A percentile compares a stretch with the other conserved stretches of the same genome.
These are phyloP conservation scores for Cutaneotrichosporon mucoides DNA, from an alignment of 1,284 basidiomycete genomes.

Conservation along the genomic window DNA sequence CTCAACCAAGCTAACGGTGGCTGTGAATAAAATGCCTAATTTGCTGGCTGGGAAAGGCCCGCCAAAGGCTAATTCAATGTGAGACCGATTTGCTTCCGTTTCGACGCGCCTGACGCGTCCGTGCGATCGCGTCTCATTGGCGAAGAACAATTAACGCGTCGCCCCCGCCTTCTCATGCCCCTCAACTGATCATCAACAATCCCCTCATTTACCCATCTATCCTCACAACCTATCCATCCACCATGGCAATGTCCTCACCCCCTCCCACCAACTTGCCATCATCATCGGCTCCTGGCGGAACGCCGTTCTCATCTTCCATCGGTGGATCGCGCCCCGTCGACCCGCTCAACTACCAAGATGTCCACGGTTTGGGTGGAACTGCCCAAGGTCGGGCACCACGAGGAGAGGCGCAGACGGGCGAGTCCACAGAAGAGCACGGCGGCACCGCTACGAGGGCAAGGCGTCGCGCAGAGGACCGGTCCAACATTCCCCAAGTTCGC, in stretches of 20 bases:
- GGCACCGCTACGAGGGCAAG: neutral
- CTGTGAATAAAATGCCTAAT: no score
- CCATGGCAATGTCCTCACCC: slow-evolving; percentile 30
- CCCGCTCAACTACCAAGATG: slow-evolving; percentile 40
- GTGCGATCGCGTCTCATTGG: neutral
- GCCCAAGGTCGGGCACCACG: slow-evolving; percentile 4
- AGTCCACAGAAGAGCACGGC: slow-evolving; percentile 5
- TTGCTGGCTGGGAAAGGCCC: no score
- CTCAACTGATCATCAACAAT: no score
- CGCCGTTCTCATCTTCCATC: slow-evolving; percentile 29
- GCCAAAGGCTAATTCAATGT: neutral
- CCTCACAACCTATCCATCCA: neutral
- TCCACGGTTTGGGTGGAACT: slow-evolving; percentile 39
- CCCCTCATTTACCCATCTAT: neutral
- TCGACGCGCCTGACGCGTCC: no score
- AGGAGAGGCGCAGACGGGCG: slow-evolving; percentile 11
- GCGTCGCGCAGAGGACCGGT: slow-evolving; percentile 41
- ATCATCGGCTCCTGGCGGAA: slow-evolving; percentile 30
- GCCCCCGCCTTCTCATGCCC: neutral
- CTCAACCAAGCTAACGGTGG: no score
- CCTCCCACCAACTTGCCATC: slow-evolving; percentile 32
- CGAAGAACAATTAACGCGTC: slow-evolving; percentile 4
- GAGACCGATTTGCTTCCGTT: neutral
- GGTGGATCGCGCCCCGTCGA: slow-evolving; percentile 32
- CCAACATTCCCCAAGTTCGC: slow-evolving; percentile 75